Conservation (phyloP, 768 basidiomycete genomes). For the Tulasnella calospora region DNA sequence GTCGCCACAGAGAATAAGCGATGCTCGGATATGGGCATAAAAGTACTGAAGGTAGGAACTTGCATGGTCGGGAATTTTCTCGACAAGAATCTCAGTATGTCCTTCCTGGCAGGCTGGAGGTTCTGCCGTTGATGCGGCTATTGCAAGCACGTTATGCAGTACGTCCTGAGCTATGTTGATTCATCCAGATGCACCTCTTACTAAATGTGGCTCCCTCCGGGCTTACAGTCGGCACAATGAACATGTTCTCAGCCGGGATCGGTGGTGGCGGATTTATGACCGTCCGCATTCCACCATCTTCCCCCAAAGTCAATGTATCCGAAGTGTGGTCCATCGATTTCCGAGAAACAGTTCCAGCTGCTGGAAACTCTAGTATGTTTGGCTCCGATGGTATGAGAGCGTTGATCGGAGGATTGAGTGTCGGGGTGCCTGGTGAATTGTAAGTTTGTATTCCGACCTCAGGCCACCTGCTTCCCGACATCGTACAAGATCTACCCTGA, state of each 20-base stretch:
- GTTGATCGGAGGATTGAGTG: constrained; percentile 69
- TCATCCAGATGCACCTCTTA: constrained; percentile 22
- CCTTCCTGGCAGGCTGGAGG: constrained; percentile 54
- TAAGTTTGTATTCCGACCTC: not conserved
- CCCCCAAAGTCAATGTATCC: constrained; percentile 42
- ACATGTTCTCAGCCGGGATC: constrained; percentile 80
- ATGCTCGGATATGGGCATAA: constrained; percentile 82
- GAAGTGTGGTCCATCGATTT: constrained; percentile 77
- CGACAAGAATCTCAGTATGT: not conserved
- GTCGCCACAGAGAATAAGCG: constrained; percentile 83
- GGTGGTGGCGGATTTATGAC: constrained; percentile 89
- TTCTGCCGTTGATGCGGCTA: constrained; percentile 84
- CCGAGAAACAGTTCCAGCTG: constrained; percentile 76
- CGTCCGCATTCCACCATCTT: constrained; percentile 59
- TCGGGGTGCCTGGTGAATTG: constrained; percentile 90
- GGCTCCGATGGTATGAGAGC: constrained; percentile 49
- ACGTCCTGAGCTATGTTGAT: not conserved
- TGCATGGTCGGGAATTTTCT: not conserved
- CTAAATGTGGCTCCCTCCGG: constrained; percentile 47
- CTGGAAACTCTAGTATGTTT: constrained; percentile 76
- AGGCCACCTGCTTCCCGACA: not conserved
- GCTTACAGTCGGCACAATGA: constrained; percentile 44
- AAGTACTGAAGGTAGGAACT: constrained; percentile 48
- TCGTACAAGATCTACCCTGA: not conserved
- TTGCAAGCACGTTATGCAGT: constrained; percentile 69